Evolutionary conservation across 2,329 filamentous ascomycete genomes (phyloP).

Genomic region (Fusarium fracticaudum): DNA sequence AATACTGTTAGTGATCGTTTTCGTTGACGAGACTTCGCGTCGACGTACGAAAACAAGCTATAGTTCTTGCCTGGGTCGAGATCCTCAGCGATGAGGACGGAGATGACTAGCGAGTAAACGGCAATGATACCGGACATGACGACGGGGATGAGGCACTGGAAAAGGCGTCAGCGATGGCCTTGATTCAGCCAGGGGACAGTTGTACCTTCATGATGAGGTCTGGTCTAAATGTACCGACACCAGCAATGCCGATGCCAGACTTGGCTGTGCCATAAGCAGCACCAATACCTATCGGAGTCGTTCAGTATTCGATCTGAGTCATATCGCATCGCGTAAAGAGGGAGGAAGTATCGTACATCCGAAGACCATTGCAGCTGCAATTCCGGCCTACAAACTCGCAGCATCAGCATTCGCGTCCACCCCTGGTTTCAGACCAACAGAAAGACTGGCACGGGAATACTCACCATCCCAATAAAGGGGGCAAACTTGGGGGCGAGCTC

Average conservation of each 20-base stretch:
- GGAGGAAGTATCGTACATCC: slow-evolving; percentile 68
- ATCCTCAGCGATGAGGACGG: slow-evolving; percentile 93
- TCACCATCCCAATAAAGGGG: slow-evolving; percentile 88
- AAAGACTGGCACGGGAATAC: slow-evolving; percentile 44
- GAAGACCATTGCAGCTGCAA: slow-evolving; percentile 84
- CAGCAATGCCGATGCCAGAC: slow-evolving; percentile 87
- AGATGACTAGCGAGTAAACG: slow-evolving; percentile 96
- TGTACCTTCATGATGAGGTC: slow-evolving; percentile 90
- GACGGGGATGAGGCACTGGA: slow-evolving; percentile 82
- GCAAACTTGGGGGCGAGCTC: slow-evolving; percentile 81
- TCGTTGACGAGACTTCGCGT: not conserved
- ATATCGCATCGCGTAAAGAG: slow-evolving; percentile 14
- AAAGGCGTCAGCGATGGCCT: slow-evolving; percentile 19
- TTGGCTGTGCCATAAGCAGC: slow-evolving; percentile 90
- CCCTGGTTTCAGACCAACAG: not conserved
- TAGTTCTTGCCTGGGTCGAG: slow-evolving; percentile 79
- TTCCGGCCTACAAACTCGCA: slow-evolving; percentile 68
- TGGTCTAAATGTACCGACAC: slow-evolving; percentile 84
- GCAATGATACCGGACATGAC: slow-evolving; percentile 99
- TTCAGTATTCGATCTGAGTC: slow-evolving; percentile 39
- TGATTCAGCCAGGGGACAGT: not conserved
- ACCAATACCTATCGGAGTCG: slow-evolving; percentile 64
- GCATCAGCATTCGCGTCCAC: slow-evolving; percentile 40
- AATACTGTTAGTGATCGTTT: slow-evolving; percentile 32
- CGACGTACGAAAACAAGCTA: slow-evolving; percentile 81